Percentiles rank a stretch among this genome's conserved stretches.
Conservation (phyloP, 768 basidiomycete genomes). For the Trametes elegans region DNA sequence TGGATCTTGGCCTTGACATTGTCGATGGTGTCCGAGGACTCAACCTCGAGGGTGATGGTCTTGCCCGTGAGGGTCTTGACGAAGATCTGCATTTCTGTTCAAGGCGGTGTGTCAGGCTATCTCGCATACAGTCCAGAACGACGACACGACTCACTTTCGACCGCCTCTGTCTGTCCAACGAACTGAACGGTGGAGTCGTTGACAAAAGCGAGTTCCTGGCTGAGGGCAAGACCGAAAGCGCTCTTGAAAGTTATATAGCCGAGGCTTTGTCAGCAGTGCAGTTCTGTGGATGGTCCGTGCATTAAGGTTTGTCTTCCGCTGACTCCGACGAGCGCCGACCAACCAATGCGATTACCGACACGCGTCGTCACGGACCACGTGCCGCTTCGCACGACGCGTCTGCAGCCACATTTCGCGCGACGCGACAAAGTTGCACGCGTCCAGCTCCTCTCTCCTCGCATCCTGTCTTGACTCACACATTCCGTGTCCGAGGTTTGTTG, state of each 20-base stretch:
- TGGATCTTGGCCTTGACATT: conserved; percentile 98
- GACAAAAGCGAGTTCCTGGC: conserved; percentile 70
- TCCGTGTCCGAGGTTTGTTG: neutral
- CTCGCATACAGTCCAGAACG: no score
- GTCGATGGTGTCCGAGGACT: conserved; percentile 96
- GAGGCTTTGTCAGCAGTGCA: conserved; percentile 25
- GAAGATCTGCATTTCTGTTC: conserved; percentile 88
- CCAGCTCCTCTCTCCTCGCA: neutral
- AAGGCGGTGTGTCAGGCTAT: conserved; percentile 62
- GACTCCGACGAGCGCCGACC: conserved; percentile 12
- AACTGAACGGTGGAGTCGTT: conserved; percentile 88
- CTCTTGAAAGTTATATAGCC: conserved; percentile 20
- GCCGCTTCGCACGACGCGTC: conserved; percentile 14
- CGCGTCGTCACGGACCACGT: conserved; percentile 24
- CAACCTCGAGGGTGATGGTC: conserved; percentile 97
- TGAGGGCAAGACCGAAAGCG: conserved; percentile 24
- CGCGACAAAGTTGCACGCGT: conserved; percentile 8
- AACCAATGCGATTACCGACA: conserved; percentile 19
- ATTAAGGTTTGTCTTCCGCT: conserved; percentile 29
- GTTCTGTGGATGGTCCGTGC: conserved; percentile 46
- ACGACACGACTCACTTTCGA: conserved; percentile 33
- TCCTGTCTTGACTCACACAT: neutral
- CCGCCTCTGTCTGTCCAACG: conserved; percentile 90
- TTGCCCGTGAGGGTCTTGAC: conserved; percentile 99
- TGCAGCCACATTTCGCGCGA: conserved; percentile 1